Evolutionary conservation across 768 basidiomycete species (phyloP), one percentile per base, ranked within the genome.

Genomic region (Saitozyma podzolica): DNA sequence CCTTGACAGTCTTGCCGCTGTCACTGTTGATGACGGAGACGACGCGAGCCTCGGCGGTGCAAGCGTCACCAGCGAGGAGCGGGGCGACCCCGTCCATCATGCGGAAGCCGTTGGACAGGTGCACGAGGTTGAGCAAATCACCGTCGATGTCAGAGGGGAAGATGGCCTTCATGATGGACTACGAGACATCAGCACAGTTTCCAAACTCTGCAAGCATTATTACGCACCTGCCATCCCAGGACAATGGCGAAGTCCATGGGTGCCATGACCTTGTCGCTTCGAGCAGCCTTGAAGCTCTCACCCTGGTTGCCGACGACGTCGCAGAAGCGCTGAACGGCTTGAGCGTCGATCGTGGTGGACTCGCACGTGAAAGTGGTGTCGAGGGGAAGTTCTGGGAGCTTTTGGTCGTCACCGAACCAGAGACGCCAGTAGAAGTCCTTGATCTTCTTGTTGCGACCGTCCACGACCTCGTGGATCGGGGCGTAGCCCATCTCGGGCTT

Each of bases 241-340:
- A 98, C 95, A 74, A 99, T 99, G 29, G 94, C 92, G 72, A 96
- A 98, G 81, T 98, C 95, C 91, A 99, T 95, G 0, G 96, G 96
- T 1, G 95, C 92, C 73, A 89, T 86, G 50, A 92, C 86, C 41
- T 83, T 83, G 50, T 72, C 79, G 53, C 83, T 87, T 60, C 92
- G 85, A 3, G 83, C 86, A 11, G 84, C 83, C 84, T 94, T 92
- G 85, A 95, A 99, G 1, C 85, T 85, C 76, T 92, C 95, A 40
- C 86, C 88, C 73, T 94, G 88, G 80, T 97, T 98, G 40, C 94
- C 95, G 59, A 98, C 87, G 54, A 99, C 89, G 20, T 87, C 85
- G 59, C 79, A 80, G 84, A 99, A 99, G 10, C 85, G 83, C 79
- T 96, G 91, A 11, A 99, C 84, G 40, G 87, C 87, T 8, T 82